These are phyloP conservation scores for Ascoidea asiatica DNA, from an alignment of 805 yeast genomes.

Conservation along the genomic window DNA sequence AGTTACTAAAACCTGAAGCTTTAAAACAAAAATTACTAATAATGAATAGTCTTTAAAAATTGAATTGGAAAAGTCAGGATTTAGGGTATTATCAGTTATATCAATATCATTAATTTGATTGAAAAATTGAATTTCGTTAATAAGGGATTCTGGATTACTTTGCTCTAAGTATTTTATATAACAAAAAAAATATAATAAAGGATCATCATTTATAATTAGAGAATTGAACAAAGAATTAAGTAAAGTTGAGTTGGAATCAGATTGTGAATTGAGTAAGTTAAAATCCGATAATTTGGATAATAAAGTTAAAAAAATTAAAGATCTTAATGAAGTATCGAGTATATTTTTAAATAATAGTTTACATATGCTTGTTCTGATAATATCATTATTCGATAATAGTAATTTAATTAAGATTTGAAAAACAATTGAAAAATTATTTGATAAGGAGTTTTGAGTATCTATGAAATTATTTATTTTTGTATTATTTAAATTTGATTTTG, in stretches of 20 bases:
- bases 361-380: conserved; percentile 6
- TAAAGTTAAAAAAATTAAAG: conserved; percentile 10
- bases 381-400: not conserved
- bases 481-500: too few species aligned
- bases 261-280: not conserved
- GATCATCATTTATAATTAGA: conserved; percentile 17
- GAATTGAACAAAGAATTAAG: conserved; percentile 14
- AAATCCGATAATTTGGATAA: conserved; percentile 6
- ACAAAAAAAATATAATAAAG: conserved; percentile 10
- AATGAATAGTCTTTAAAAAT: not conserved
- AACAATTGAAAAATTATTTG: not conserved
- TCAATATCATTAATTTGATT: not conserved
- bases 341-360: conserved; percentile 1
- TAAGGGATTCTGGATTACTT: too few species aligned
- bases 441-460: not conserved
- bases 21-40: conserved; percentile 1
- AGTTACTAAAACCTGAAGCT: conserved; percentile 2
- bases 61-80: not conserved
- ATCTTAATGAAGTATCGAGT: not conserved
- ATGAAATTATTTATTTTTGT: not conserved
- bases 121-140: not conserved
- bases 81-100: not conserved
- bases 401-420: too few species aligned
- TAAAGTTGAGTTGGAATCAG: not conserved
- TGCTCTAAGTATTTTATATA: conserved; percentile 2